These are phyloP conservation scores for Metroxylon sagu DNA, from an alignment of 176 grass and related monocot species.

Conservation along the genomic window DNA sequence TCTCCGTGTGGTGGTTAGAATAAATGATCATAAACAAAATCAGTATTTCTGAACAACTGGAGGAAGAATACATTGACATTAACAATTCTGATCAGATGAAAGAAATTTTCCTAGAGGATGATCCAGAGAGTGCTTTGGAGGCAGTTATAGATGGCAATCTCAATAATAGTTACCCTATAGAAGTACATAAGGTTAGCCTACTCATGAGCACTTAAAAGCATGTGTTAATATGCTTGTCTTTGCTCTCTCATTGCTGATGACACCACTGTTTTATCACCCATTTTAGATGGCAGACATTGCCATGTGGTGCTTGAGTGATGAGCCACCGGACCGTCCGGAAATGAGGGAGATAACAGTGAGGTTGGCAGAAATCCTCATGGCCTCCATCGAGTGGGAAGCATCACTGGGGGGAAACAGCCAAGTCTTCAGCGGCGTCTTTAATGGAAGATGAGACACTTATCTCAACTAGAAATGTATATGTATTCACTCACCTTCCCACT, in stretches of 20 bases:
- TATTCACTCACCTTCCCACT: too few species aligned
- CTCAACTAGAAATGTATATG: conserved; percentile 1
- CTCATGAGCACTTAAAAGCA: not conserved
- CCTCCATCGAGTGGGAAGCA: conserved; percentile 55
- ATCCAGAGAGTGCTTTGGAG: conserved; percentile 32
- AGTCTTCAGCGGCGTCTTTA: conserved; percentile 51
- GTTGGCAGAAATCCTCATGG: conserved; percentile 37
- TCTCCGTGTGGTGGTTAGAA: too few species aligned
- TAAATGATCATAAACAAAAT: too few species aligned
- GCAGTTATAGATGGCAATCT: conserved; percentile 40
- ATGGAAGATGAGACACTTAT: conserved; percentile 29
- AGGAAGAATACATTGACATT: too few species aligned
- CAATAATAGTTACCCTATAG: conserved; percentile 40
- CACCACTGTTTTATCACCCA: not conserved
- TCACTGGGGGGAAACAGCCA: conserved; percentile 40
- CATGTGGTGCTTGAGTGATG: conserved; percentile 50
- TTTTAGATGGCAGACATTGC: conserved; percentile 44
- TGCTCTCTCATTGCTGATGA: not conserved
- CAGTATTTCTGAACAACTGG: too few species aligned
- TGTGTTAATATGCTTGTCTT: not conserved
- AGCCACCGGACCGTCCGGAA: conserved; percentile 45
- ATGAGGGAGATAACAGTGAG: conserved; percentile 47
- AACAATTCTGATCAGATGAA: conserved; percentile 38
- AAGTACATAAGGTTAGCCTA: conserved; percentile 41
- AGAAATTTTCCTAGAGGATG: conserved; percentile 30